Conservation (phyloP, 2,329 filamentous ascomycete genomes). For the Ilyonectria destructans region DNA sequence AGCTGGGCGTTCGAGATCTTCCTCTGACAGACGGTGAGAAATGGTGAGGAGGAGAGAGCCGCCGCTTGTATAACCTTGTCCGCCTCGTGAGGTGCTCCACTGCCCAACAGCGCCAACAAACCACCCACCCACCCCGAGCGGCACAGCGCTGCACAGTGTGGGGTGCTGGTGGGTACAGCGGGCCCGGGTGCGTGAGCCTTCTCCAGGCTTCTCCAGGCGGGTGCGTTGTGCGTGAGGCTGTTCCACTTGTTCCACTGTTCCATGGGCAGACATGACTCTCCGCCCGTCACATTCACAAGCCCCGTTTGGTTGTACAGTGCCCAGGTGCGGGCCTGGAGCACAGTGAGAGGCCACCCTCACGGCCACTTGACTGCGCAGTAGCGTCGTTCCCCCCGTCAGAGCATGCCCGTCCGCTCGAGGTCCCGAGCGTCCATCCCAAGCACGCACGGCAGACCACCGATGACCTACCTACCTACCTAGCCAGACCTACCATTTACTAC, state of each 20-base stretch:
- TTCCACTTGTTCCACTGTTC: constrained; percentile 3
- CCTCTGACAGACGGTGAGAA: constrained; percentile 2
- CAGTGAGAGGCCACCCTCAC: background rate
- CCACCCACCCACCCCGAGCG: background rate
- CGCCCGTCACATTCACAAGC: background rate
- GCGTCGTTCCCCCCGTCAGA: constrained; percentile 12
- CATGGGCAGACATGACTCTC: background rate
- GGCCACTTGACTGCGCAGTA: constrained; percentile 19
- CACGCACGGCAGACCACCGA: constrained; percentile 19
- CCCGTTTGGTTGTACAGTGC: constrained; percentile 30
- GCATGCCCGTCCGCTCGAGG: constrained; percentile 22
- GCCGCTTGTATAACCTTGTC: constrained; percentile 4
- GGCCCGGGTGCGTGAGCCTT: constrained; percentile 3
- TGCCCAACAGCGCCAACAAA: constrained; percentile 19
- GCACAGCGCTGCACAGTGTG: constrained; percentile 24
- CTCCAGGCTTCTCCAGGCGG: background rate
- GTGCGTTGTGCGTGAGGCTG: background rate
- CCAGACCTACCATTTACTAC: background rate
- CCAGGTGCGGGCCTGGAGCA: background rate
- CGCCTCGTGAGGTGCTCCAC: constrained; percentile 18
- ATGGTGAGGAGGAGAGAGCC: constrained; percentile 9
- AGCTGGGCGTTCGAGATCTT: constrained; percentile 11
- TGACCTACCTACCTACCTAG: background rate
- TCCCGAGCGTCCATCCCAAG: constrained; percentile 14
- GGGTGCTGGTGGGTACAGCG: constrained; percentile 2